phyloP scores from a whole-genome alignment of 1,139 yeast species.

The Yamadazyma dendronema region DNA sequence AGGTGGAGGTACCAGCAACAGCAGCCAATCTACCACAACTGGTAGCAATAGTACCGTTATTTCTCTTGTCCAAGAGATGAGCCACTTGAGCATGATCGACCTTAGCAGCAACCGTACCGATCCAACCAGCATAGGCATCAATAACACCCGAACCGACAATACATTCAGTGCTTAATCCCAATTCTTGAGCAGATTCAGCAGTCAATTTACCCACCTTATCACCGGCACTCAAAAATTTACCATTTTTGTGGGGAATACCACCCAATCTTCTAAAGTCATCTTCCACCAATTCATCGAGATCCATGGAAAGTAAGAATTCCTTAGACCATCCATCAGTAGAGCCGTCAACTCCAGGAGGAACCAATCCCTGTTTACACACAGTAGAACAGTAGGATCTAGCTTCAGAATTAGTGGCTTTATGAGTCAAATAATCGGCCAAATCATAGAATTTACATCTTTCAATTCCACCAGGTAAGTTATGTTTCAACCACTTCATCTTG shows the following conservation, averaged over 20 bases:
- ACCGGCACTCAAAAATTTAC: constrained; percentile 81
- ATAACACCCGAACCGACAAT: constrained; percentile 94
- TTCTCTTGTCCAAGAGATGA: constrained; percentile 30
- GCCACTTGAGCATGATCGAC: constrained; percentile 52
- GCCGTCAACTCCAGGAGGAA: constrained; percentile 87
- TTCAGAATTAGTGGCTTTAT: constrained; percentile 83
- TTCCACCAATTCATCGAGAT: constrained; percentile 72
- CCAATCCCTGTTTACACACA: constrained; percentile 93
- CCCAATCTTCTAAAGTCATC: constrained; percentile 80
- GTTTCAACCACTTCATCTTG: constrained; percentile 93
- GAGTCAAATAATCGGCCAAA: constrained; percentile 86
- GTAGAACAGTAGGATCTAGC: constrained; percentile 86
- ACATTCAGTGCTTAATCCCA: constrained; percentile 78
- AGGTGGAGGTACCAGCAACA: constrained; percentile 97
- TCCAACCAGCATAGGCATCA: constrained; percentile 98
- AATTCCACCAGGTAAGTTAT: constrained; percentile 71
- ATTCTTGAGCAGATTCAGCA: constrained; percentile 67
- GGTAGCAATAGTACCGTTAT: constrained; percentile 45
- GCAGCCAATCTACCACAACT: constrained; percentile 91
- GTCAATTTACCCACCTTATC: constrained; percentile 76
- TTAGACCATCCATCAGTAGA: constrained; percentile 87
- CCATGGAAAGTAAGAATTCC: constrained; percentile 67
- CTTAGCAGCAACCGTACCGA: constrained; percentile 94
- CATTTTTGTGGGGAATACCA: constrained; percentile 74
- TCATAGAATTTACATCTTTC: constrained; percentile 81